Evolutionary conservation across 768 basidiomycete species (phyloP), one percentile per base, ranked within the genome.

Genomic region (Mycena latifolia): DNA sequence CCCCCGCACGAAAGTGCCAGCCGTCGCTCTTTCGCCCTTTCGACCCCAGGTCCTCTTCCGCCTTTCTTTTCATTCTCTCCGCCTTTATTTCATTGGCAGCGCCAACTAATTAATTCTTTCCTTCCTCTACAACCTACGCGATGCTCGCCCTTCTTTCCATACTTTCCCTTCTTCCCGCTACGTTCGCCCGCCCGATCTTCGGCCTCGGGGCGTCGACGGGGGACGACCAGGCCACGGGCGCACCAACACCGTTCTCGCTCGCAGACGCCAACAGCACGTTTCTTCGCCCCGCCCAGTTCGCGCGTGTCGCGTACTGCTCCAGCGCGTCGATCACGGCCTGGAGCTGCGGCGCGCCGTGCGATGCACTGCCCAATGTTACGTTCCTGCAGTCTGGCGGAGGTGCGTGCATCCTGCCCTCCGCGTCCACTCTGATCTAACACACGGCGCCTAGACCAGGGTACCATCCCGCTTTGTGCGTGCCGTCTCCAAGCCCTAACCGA

Each of bases 221-320:
- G n/a, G n/a, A n/a, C n/a, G n/a, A n/a, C n/a, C n/a, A n/a, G 37
- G 55, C 31, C 11, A 53, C 65, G 12, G 48, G n/a, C 0, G 17
- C 47, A 2, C 18, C 65, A 1, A 29, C 59, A 5, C n/a, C 65
- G 8, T 18, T 67, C 7, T 51, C 55, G 1, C 46, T 61, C 7
- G 25, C 17, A 11, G 39, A 35, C 3, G 60, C 50, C 5, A 47
- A 62, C 25, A 60, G 50, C 57, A 67, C 45, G 22, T 39, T 67
- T 29, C 39, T 75, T 3, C 76, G 78, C 5, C 77, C 80, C 5
- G 80, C 80, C 4, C 70, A 73, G 35, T 82, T 82, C 66, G 66
- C 69, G 12, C 80, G 78, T 2, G 74, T 79, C 20, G 79, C 76
- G 35, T 84, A 83, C 66, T 84, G 81, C 71, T 71, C 76, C 18